Evolutionary conservation across 2,329 filamentous ascomycete species (phyloP).

Genomic region (Xylariales sp.): DNA sequence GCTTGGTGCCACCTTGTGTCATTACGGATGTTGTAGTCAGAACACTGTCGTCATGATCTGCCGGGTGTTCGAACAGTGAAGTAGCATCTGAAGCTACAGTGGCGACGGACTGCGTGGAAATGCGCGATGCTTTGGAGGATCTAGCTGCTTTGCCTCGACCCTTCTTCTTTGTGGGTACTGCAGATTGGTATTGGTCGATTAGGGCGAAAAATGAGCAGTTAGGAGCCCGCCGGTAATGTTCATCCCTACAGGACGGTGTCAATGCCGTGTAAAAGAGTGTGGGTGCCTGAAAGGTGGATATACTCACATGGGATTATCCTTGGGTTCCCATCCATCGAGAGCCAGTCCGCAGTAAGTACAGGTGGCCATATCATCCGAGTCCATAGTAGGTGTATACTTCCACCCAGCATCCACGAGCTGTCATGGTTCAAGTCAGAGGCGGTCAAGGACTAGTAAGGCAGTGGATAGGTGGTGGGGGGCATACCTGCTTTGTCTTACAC

Average conservation of each 20-base stretch:
- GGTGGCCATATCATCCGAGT: constrained; percentile 88
- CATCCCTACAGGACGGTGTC: constrained; percentile 67
- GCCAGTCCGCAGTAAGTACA: constrained; percentile 92
- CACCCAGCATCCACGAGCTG: constrained; percentile 92
- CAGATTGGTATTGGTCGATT: constrained; percentile 63
- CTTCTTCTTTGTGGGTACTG: constrained; percentile 63
- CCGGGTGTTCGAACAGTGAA: constrained; percentile 60
- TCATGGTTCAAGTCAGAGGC: constrained; percentile 20
- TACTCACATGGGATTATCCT: constrained; percentile 85
- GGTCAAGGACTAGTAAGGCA: neutral
- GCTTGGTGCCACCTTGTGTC: constrained; percentile 65
- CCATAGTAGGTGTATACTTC: constrained; percentile 87
- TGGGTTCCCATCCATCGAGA: constrained; percentile 93
- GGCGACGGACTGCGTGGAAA: constrained; percentile 68
- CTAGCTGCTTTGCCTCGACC: constrained; percentile 64
- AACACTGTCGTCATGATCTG: constrained; percentile 68
- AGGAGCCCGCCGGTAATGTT: constrained; percentile 83
- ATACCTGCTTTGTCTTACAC: constrained; percentile 87
- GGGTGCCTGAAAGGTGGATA: neutral
- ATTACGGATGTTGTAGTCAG: constrained; percentile 69
- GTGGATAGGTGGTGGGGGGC: constrained; percentile 35
- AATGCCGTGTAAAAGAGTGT: constrained; percentile 28
- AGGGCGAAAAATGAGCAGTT: constrained; percentile 86
- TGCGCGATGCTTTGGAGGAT: constrained; percentile 76
- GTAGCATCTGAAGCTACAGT: constrained; percentile 63